phyloP scores from a whole-genome alignment of 352 stramenopile species.

The Saprolegnia parasitica region DNA sequence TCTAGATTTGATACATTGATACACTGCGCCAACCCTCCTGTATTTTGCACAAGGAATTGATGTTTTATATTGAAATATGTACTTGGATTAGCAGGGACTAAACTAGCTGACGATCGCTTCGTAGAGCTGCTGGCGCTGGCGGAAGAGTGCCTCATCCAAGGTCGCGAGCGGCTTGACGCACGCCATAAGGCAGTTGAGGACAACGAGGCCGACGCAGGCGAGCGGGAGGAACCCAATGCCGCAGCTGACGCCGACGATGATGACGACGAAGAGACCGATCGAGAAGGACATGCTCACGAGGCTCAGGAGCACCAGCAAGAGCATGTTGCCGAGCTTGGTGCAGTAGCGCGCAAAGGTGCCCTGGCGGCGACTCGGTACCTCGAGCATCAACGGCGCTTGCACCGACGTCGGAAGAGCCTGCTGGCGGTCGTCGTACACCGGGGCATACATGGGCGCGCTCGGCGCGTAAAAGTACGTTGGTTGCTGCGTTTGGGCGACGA shows the following conservation, averaged over 20 bases:
- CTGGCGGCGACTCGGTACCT: not conserved
- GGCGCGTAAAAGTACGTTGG: constrained; percentile 2
- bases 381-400: too few species aligned
- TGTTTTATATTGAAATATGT: too few species aligned
- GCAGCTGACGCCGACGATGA: constrained; percentile 41
- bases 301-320: constrained; percentile 48
- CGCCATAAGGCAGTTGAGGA: constrained; percentile 49
- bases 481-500: constrained; percentile 10
- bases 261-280: constrained; percentile 42
- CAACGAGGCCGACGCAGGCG: constrained; percentile 58
- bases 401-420: too few species aligned
- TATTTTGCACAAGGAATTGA: too few species aligned
- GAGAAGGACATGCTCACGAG: constrained; percentile 55
- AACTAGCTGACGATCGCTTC: not conserved
- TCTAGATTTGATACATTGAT: too few species aligned
- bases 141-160: constrained; percentile 51
- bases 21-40: too few species aligned
- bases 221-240: constrained; percentile 47
- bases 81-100: too few species aligned
- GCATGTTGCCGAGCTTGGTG: constrained; percentile 12
- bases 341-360: constrained; percentile 19
- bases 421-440: not conserved
- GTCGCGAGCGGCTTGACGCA: constrained; percentile 46
- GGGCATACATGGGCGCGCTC: constrained; percentile 14
- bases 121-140: constrained; percentile 21